Percentiles rank a stretch among this genome's conserved stretches.
Evolutionary conservation across 345 rosid species (phyloP).

Genomic region (Pugionium dolabratum): DNA sequence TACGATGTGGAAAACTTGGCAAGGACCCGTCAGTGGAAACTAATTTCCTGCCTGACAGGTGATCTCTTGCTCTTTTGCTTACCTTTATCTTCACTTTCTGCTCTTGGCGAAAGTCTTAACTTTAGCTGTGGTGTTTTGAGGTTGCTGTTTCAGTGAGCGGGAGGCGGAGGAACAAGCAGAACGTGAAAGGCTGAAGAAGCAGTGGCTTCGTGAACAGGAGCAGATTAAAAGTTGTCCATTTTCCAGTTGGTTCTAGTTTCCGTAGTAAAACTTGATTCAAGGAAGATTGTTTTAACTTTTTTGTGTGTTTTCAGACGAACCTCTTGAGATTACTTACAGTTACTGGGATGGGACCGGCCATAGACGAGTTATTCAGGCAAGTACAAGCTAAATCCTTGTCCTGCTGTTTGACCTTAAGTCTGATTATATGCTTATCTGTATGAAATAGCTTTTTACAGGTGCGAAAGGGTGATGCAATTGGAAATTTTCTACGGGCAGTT

Average conservation of each 20-base stretch:
- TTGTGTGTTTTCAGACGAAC: constrained; percentile 63
- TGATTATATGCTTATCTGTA: constrained; percentile 6
- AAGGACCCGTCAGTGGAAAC: constrained; percentile 98
- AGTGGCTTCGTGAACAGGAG: constrained; percentile 86
- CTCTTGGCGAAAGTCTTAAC: constrained; percentile 22
- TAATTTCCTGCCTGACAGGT: constrained; percentile 98
- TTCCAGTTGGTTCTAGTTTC: constrained; percentile 7
- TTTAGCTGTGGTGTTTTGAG: constrained; percentile 70
- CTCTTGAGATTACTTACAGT: constrained; percentile 95
- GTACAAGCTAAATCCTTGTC: constrained; percentile 32
- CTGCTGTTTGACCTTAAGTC: constrained; percentile 5
- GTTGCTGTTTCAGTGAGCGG: constrained; percentile 93
- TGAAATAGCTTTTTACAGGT: constrained; percentile 45
- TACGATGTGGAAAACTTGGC: constrained; percentile 66
- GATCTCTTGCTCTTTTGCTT: constrained; percentile 33
- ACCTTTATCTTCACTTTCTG: constrained; percentile 12
- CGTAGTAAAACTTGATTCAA: not conserved
- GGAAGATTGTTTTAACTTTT: constrained; percentile 16
- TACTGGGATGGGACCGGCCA: constrained; percentile 99
- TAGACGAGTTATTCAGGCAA: constrained; percentile 84
- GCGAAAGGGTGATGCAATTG: constrained; percentile 87
- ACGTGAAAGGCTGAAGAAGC: constrained; percentile 89
- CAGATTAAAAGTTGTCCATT: constrained; percentile 70
- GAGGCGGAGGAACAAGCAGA: constrained; percentile 99
- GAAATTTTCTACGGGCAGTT: constrained; percentile 85